These are phyloP conservation scores for Mycena alexandri DNA, from an alignment of 768 basidiomycete genomes.

Conservation along the genomic window DNA sequence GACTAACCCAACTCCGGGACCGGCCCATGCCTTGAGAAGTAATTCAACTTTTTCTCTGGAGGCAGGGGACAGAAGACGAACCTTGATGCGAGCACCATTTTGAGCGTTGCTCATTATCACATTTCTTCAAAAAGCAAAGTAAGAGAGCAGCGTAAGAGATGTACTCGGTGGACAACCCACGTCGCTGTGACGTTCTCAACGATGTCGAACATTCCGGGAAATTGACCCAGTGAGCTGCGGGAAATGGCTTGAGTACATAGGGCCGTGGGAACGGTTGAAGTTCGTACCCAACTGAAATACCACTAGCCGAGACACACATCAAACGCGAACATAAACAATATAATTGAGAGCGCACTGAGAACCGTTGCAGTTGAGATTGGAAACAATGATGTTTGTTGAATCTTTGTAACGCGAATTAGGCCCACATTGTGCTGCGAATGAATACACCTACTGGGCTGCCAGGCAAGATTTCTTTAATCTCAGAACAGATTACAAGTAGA, in stretches of 20 bases:
- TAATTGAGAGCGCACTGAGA: conserved; percentile 56
- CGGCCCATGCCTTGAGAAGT: conserved; percentile 61
- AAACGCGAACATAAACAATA: neutral
- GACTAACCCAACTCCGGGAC: conserved; percentile 62
- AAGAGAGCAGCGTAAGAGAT: neutral
- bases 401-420: conserved; percentile 35
- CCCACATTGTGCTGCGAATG: neutral
- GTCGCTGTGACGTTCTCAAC: conserved; percentile 71
- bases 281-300: conserved; percentile 52
- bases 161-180: conserved; percentile 45
- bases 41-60: neutral
- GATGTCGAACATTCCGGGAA: conserved; percentile 65
- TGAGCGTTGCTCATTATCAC: conserved; percentile 71
- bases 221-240: conserved; percentile 69
- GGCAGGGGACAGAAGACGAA: neutral
- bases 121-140: conserved; percentile 50
- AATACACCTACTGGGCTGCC: neutral
- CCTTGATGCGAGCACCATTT: conserved; percentile 76
- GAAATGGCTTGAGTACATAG: neutral
- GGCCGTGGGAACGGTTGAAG: neutral
- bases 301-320: conserved; percentile 41
- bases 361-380: conserved; percentile 69
- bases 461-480: neutral
- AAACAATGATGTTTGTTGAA: conserved; percentile 68
- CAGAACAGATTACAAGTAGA: neutral